Evolutionary conservation across 2,329 filamentous ascomycete species (phyloP).

Genomic region (Phialemoniopsis sp.): DNA sequence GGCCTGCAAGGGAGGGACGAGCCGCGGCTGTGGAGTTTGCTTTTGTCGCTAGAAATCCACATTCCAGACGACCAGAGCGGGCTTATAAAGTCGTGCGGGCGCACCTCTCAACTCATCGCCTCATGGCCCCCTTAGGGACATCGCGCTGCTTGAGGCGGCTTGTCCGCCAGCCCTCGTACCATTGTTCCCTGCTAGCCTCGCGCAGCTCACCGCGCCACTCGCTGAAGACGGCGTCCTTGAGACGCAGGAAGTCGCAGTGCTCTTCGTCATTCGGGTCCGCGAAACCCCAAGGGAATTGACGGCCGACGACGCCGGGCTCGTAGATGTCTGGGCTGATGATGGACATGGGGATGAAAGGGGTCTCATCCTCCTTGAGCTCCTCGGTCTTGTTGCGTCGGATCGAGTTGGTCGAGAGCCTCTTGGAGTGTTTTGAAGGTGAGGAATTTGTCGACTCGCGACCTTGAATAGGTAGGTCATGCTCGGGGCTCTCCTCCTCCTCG

Average conservation of each 20-base stretch:
- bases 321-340: conserved; percentile 93
- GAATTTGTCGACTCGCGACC: conserved; percentile 17
- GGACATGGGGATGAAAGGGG: conserved; percentile 79
- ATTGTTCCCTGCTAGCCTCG: conserved; percentile 84
- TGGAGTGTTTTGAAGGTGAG: conserved; percentile 32
- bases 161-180: conserved; percentile 95
- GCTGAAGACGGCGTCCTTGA: conserved; percentile 88
- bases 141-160: conserved; percentile 57
- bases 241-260: conserved; percentile 88
- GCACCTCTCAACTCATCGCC: conserved; percentile 22
- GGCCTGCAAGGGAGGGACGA: no score
- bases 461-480: conserved; percentile 29
- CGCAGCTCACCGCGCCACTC: conserved; percentile 92
- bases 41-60: conserved; percentile 1
- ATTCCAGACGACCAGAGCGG: conserved; percentile 4
- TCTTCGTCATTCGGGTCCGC: conserved; percentile 87
- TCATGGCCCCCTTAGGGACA: conserved; percentile 23
- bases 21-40: no score
- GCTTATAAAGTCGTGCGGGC: not conserved
- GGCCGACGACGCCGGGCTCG: conserved; percentile 73
- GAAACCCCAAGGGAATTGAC: conserved; percentile 94
- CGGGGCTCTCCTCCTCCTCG: conserved; percentile 18
- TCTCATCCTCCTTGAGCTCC: conserved; percentile 42
- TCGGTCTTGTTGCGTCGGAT: conserved; percentile 36
- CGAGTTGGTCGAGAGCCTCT: conserved; percentile 42